These are phyloP conservation scores for Berkeleyomyces basicola DNA, from an alignment of 2,329 filamentous ascomycete species.

Conservation along the genomic window DNA sequence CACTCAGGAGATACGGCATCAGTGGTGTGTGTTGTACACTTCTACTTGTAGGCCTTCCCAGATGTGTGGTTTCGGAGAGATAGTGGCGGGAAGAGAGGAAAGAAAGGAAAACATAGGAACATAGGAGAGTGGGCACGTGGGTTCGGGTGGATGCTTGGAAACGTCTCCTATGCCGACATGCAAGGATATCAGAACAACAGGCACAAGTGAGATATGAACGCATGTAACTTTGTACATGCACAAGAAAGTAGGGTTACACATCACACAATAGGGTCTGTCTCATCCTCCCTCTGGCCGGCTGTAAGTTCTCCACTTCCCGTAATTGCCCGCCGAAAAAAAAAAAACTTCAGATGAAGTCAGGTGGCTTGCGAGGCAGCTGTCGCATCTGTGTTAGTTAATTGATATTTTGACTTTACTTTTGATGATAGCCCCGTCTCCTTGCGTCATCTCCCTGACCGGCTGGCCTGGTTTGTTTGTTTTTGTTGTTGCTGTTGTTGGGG, in stretches of 20 bases:
- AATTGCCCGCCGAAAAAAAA: not conserved
- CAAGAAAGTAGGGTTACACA: not conserved
- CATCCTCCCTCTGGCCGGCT: not conserved
- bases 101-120: not conserved
- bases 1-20: not conserved
- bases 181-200: no score
- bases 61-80: not conserved
- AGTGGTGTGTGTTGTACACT: not conserved
- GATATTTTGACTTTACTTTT: not conserved
- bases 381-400: not conserved
- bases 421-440: not conserved
- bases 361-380: not conserved
- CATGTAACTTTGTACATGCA: no score
- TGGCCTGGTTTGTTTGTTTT: not conserved
- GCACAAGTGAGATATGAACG: no score
- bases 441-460: not conserved
- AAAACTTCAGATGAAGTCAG: not conserved
- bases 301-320: not conserved
- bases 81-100: not conserved
- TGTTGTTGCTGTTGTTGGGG: not conserved
- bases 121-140: not conserved
- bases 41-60: not conserved
- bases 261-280: not conserved
- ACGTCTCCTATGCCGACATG: no score
- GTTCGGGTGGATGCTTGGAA: no score